Evolutionary conservation across 768 basidiomycete species (phyloP).

Genomic region (Russula earlei): DNA sequence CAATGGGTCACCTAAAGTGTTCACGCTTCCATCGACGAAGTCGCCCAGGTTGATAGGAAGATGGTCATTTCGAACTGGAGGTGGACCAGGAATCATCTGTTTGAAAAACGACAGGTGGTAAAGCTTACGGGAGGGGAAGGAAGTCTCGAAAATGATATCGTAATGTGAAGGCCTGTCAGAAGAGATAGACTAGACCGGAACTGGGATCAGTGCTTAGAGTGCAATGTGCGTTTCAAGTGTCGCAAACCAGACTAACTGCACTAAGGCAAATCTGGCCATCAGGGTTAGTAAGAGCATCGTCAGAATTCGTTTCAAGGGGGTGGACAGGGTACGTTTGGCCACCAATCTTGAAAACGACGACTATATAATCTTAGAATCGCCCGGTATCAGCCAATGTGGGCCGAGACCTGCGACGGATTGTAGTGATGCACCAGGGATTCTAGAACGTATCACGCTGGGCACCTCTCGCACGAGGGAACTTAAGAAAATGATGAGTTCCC

Average conservation of each 20-base stretch:
- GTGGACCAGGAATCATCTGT: too few species aligned
- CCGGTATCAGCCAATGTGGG: constrained; percentile 29
- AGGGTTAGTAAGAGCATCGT: constrained; percentile 20
- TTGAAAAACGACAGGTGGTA: too few species aligned
- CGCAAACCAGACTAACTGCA: constrained; percentile 18
- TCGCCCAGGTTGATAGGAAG: too few species aligned
- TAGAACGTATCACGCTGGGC: constrained; percentile 30
- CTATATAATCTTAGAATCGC: constrained; percentile 28
- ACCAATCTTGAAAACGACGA: constrained; percentile 28
- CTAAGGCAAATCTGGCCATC: constrained; percentile 28
- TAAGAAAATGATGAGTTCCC: constrained; percentile 29
- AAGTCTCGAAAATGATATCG: constrained; percentile 31
- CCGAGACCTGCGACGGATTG: constrained; percentile 16
- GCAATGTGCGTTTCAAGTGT: too few species aligned
- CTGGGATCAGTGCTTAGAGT: constrained; percentile 1
- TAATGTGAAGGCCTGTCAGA: constrained; percentile 9
- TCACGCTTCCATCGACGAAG: too few species aligned
- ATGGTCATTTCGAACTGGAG: too few species aligned
- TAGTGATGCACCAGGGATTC: constrained; percentile 26
- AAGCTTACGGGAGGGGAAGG: constrained; percentile 31
- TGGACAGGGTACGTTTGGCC: constrained; percentile 28
- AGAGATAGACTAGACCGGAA: constrained; percentile 31
- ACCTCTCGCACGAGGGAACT: constrained; percentile 25
- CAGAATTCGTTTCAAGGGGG: constrained; percentile 28
- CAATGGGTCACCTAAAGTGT: too few species aligned